A percentile compares a stretch with the other conserved stretches of the same genome.
These are phyloP conservation scores for Arabidopsis suecica DNA, from an alignment of 345 rosid species.

Conservation along the genomic window DNA sequence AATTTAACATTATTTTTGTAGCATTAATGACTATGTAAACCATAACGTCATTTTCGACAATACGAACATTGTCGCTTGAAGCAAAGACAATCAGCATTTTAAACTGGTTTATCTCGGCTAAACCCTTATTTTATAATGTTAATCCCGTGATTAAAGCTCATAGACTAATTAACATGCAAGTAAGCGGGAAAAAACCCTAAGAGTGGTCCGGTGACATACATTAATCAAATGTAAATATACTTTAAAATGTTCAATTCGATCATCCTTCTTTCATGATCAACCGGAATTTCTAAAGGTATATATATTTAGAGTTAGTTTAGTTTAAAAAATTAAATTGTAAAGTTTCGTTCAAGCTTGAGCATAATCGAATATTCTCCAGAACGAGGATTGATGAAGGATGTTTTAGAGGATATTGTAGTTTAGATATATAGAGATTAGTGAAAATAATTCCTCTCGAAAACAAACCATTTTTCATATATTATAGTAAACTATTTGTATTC, in stretches of 20 bases:
- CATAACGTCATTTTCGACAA: too few relatives aligned
- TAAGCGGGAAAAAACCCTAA: too few relatives aligned
- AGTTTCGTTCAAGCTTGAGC: conserved; percentile 12
- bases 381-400: not conserved
- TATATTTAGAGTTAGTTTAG: not conserved
- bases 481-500: not conserved
- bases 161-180: too few relatives aligned
- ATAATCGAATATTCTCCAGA: conserved; percentile 12
- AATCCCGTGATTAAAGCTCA: not conserved
- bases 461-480: not conserved
- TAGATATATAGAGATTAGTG: not conserved
- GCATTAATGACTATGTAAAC: too few relatives aligned
- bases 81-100: too few relatives aligned
- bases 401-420: not conserved
- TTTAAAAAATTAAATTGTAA: not conserved
- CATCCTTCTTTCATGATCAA: conserved; percentile 17
- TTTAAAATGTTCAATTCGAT: not conserved
- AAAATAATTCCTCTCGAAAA: not conserved
- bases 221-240: not conserved
- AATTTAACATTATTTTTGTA: too few relatives aligned
- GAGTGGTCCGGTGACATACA: not conserved
- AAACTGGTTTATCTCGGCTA: too few relatives aligned
- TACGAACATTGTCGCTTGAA: too few relatives aligned
- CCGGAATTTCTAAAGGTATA: not conserved
- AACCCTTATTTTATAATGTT: not conserved